A percentile compares a stretch with the other conserved stretches of the same genome.
Evolutionary conservation across 2,329 filamentous ascomycete genomes (phyloP).

Genomic region (Aurifilum marmelostoma): DNA sequence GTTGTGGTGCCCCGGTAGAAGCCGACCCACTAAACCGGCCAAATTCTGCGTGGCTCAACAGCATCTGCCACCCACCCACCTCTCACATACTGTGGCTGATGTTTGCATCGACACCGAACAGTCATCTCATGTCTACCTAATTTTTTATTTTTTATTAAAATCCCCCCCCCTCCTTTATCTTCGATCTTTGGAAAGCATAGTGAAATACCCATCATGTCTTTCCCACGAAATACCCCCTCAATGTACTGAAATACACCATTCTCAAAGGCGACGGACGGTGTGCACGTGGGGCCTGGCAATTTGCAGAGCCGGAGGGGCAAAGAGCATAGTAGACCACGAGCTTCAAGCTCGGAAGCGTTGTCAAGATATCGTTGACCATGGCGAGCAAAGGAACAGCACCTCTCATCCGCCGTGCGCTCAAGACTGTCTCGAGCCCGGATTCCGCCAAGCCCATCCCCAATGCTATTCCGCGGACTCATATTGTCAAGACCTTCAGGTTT

Average conservation of each 20-base stretch:
- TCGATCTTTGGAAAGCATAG: not conserved
- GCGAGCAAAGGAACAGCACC: not conserved
- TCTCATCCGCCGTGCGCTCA: not conserved
- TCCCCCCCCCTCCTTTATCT: not conserved
- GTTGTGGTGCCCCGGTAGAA: not conserved
- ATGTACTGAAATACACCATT: not conserved
- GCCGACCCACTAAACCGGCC: not conserved
- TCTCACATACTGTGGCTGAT: conserved; percentile 6
- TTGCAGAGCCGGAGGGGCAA: not conserved
- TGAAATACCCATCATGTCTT: not conserved
- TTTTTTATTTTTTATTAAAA: not conserved
- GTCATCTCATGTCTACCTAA: not conserved
- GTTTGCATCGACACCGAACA: not conserved
- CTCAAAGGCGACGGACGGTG: not conserved
- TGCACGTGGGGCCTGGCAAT: not conserved
- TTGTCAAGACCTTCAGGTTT: not conserved
- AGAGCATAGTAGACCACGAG: not conserved
- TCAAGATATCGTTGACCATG: not conserved
- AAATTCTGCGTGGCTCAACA: not conserved
- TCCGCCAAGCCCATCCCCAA: not conserved
- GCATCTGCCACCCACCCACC: not conserved
- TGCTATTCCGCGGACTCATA: not conserved
- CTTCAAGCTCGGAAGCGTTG: not conserved
- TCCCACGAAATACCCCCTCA: not conserved
- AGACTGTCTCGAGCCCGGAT: not conserved